Conservation (phyloP, 805 yeast species). For the Pichia rugopelliculosa region DNA sequence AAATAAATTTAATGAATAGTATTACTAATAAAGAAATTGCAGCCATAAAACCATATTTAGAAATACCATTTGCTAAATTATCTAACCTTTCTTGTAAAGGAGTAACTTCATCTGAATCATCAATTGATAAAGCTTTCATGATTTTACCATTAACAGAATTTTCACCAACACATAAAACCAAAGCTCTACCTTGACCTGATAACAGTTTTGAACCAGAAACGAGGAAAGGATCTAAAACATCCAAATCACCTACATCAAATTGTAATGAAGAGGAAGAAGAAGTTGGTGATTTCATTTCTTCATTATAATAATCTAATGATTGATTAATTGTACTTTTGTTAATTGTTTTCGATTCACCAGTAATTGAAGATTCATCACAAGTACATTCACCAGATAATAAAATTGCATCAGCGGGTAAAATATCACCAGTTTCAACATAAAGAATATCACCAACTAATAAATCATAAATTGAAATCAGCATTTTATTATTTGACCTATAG, state of each 20-base stretch:
- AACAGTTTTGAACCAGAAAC: constrained; percentile 87
- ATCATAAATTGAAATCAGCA: constrained; percentile 62
- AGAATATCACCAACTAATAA: constrained; percentile 83
- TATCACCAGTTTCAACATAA: constrained; percentile 85
- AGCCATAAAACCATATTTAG: constrained; percentile 87
- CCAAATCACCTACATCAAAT: constrained; percentile 34
- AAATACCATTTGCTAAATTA: constrained; percentile 82
- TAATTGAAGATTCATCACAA: constrained; percentile 86
- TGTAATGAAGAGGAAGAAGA: constrained; percentile 2
- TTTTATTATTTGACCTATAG: constrained; percentile 62
- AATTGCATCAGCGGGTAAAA: constrained; percentile 83
- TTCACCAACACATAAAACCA: constrained; percentile 86
- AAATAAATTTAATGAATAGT: constrained; percentile 67
- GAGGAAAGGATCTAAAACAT: constrained; percentile 67
- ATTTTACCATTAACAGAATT: constrained; percentile 90
- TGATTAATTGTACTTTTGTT: constrained; percentile 52
- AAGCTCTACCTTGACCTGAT: constrained; percentile 77
- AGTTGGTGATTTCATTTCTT: constrained; percentile 24
- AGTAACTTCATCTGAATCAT: constrained; percentile 75
- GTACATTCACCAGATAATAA: constrained; percentile 69
- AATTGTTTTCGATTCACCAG: constrained; percentile 89
- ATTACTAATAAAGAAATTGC: constrained; percentile 77
- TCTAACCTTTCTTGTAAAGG: constrained; percentile 82
- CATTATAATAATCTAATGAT: constrained; percentile 25
- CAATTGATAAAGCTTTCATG: constrained; percentile 69